Evolutionary conservation across 495 filamentous ascomycete species (phyloP).

Genomic region (Penicillium diatomitis): DNA sequence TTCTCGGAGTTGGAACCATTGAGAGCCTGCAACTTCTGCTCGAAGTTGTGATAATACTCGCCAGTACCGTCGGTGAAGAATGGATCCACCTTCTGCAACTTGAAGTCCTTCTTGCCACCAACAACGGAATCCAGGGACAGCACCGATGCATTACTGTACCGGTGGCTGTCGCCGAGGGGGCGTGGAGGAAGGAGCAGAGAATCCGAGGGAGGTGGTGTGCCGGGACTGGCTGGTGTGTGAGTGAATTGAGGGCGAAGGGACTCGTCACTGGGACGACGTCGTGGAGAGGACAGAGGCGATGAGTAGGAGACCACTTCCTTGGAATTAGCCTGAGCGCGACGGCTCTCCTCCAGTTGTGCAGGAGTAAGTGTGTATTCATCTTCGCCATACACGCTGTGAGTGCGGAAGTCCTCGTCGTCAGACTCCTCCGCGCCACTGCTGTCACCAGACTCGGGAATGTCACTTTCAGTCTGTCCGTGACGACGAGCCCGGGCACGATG

Average conservation of each 20-base stretch:
- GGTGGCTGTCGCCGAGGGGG: constrained; percentile 22
- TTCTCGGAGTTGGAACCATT: constrained; percentile 48
- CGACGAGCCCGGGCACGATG: constrained; percentile 29
- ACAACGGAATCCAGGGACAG: constrained; percentile 47
- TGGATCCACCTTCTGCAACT: constrained; percentile 61
- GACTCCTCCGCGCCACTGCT: constrained; percentile 27
- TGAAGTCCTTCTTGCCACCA: constrained; percentile 51
- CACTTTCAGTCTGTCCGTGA: constrained; percentile 17
- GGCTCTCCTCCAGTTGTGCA: constrained; percentile 30
- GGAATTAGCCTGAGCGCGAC: constrained; percentile 20
- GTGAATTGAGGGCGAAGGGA: constrained; percentile 13
- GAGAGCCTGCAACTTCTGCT: constrained; percentile 47
- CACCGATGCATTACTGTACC: constrained; percentile 39
- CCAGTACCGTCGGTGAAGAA: constrained; percentile 62
- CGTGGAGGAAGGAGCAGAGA: constrained; percentile 25
- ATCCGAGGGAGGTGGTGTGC: constrained; percentile 24
- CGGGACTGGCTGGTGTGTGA: constrained; percentile 18
- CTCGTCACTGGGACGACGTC: constrained; percentile 23
- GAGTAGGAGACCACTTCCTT: constrained; percentile 4
- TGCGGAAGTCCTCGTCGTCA: constrained; percentile 33
- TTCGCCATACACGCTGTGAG: constrained; percentile 31
- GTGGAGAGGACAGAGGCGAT: constrained; percentile 2
- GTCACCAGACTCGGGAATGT: constrained; percentile 5
- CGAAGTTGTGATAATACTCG: constrained; percentile 50
- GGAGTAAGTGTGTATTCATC: constrained; percentile 38